A percentile compares a stretch with the other conserved stretches of the same genome.
Evolutionary conservation across 805 yeast genomes (phyloP).

Genomic region (Blastobotrys americana): DNA sequence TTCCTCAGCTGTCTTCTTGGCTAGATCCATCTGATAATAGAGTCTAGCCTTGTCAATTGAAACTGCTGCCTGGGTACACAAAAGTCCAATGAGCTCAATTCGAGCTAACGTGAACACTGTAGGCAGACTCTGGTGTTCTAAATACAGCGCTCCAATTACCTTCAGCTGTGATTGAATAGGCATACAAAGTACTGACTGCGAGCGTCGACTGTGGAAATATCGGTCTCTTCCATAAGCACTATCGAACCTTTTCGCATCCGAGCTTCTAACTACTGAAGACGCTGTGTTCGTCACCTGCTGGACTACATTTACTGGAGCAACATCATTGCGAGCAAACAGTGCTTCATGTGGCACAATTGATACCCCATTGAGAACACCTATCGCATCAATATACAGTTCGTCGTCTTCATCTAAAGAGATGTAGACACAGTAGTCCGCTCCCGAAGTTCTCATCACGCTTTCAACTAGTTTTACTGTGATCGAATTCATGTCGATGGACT

Average conservation of each 20-base stretch:
- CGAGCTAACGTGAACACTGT: conserved; percentile 31
- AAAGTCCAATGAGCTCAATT: conserved; percentile 36
- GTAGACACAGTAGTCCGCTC: conserved; percentile 33
- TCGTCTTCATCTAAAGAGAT: conserved; percentile 28
- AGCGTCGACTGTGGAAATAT: conserved; percentile 34
- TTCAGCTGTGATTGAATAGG: conserved; percentile 40
- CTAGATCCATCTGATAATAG: conserved; percentile 41
- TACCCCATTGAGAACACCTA: conserved; percentile 22
- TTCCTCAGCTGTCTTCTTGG: conserved; percentile 38
- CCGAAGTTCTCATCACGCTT: conserved; percentile 34
- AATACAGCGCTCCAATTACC: conserved; percentile 41
- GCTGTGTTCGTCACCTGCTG: conserved; percentile 36
- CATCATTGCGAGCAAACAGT: conserved; percentile 35
- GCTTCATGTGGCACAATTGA: conserved; percentile 33
- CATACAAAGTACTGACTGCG: conserved; percentile 37
- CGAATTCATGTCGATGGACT: conserved; percentile 35
- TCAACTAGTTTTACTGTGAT: conserved; percentile 36
- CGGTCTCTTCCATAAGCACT: conserved; percentile 33
- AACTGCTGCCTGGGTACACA: conserved; percentile 48
- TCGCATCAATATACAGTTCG: conserved; percentile 28
- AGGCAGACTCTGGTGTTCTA: conserved; percentile 32
- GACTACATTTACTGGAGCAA: conserved; percentile 39
- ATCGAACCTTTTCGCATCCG: conserved; percentile 33
- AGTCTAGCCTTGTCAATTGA: conserved; percentile 42
- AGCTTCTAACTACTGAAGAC: conserved; percentile 32